phyloP scores from a whole-genome alignment of 2,329 filamentous ascomycete species.

The Botryotinia narcissicola region DNA sequence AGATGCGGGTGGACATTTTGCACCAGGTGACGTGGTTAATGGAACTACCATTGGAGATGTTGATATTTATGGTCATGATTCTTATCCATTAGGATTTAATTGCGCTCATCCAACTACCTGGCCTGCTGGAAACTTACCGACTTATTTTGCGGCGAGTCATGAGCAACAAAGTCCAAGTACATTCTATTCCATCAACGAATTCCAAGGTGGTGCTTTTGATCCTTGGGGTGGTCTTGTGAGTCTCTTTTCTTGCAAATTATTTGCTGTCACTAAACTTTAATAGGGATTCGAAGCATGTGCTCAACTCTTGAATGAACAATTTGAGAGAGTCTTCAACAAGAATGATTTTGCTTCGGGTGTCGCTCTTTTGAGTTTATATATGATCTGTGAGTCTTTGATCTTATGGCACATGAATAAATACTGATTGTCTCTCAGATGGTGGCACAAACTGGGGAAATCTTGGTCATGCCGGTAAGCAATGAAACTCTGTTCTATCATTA shows the following conservation, averaged over 20 bases:
- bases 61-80: conserved; percentile 42
- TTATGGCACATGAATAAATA: conserved; percentile 42
- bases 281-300: conserved; percentile 65
- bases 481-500: background rate
- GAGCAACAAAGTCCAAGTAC: conserved; percentile 61
- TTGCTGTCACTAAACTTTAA: conserved; percentile 9
- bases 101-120: conserved; percentile 52
- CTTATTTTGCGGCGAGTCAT: conserved; percentile 53
- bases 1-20: conserved; percentile 33
- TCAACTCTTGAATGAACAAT: conserved; percentile 66
- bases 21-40: conserved; percentile 32
- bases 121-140: conserved; percentile 56
- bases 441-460: conserved; percentile 85
- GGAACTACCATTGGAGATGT: conserved; percentile 36
- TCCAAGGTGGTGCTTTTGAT: conserved; percentile 70
- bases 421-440: conserved; percentile 49
- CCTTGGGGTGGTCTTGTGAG: conserved; percentile 63
- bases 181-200: conserved; percentile 60
- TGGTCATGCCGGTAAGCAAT: conserved; percentile 52
- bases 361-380: conserved; percentile 70
- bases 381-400: conserved; percentile 49
- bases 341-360: conserved; percentile 66
- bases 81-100: conserved; percentile 47
- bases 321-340: conserved; percentile 77
- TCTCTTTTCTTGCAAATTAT: background rate